Conservation (phyloP, 73 alveolate species). For the Stentor roeselii region DNA sequence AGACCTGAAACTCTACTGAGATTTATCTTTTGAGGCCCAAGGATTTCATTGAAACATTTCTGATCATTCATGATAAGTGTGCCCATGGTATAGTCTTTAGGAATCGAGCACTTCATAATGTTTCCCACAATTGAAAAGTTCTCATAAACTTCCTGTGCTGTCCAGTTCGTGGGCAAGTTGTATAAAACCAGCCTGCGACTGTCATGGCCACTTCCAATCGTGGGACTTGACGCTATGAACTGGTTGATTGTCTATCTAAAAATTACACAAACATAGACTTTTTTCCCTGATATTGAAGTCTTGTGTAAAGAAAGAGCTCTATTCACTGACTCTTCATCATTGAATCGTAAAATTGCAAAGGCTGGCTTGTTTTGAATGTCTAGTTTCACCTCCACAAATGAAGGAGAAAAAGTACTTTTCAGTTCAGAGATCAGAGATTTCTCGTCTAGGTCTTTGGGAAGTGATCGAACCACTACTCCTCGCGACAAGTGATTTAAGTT, state of each 20-base stretch:
- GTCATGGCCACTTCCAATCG: not conserved
- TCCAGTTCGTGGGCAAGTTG: not conserved
- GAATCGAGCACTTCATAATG: not conserved
- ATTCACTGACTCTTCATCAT: not conserved
- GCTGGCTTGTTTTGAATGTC: conserved; percentile 11
- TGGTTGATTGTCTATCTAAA: not conserved
- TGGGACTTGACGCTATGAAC: conserved; percentile 1
- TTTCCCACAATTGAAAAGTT: not conserved
- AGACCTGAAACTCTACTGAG: not conserved
- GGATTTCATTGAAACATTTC: not conserved
- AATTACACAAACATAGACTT: not conserved
- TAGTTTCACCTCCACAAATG: not conserved
- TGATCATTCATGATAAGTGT: not conserved
- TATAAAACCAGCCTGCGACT: not conserved
- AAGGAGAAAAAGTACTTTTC: not conserved
- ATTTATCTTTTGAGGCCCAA: not conserved
- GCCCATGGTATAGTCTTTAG: not conserved
- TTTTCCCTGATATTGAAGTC: not conserved
- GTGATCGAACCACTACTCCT: not conserved
- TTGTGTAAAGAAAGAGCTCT: not conserved
- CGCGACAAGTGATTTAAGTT: no score
- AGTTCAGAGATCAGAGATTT: not conserved
- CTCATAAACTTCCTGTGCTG: not conserved
- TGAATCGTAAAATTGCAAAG: not conserved
- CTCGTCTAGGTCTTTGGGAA: not conserved